Conservation (phyloP, 345 rosid genomes). For the Capsella bursapastoris region DNA sequence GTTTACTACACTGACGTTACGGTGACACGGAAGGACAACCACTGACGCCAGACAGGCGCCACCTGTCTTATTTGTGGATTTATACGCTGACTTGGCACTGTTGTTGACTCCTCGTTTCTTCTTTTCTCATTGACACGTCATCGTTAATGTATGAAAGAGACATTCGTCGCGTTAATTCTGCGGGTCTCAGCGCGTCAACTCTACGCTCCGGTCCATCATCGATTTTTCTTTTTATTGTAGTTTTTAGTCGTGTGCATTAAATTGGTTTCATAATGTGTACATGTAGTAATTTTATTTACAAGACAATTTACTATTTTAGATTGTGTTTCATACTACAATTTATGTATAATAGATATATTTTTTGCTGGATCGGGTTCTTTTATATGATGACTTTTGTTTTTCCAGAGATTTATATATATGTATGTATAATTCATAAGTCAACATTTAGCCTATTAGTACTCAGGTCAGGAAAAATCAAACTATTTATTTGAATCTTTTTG, state of each 20-base stretch:
- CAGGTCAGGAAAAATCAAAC: not conserved
- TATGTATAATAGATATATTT: not conserved
- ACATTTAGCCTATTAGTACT: not conserved
- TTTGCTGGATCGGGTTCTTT: not conserved
- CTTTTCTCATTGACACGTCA: slow-evolving; percentile 11
- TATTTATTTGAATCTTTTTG: no score
- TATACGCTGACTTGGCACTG: slow-evolving; percentile 11
- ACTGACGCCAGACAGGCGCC: slow-evolving; percentile 31
- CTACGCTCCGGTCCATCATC: slow-evolving; percentile 29
- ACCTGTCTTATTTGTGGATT: slow-evolving; percentile 27
- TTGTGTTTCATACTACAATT: not conserved
- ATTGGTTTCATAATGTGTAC: slow-evolving; percentile 19
- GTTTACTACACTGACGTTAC: slow-evolving; percentile 33
- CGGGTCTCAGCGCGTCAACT: slow-evolving; percentile 9
- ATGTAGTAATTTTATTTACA: no score
- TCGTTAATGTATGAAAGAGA: slow-evolving; percentile 1
- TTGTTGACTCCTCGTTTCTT: not conserved
- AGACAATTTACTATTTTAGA: not conserved
- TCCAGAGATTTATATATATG: not conserved
- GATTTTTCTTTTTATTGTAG: no score
- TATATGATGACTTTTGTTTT: not conserved
- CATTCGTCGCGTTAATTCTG: slow-evolving; percentile 30
- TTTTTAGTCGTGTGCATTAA: slow-evolving; percentile 21
- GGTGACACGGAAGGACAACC: slow-evolving; percentile 33
- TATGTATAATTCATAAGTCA: not conserved